phyloP scores from a whole-genome alignment of 257 asterid species.

The Petunia secreta region DNA sequence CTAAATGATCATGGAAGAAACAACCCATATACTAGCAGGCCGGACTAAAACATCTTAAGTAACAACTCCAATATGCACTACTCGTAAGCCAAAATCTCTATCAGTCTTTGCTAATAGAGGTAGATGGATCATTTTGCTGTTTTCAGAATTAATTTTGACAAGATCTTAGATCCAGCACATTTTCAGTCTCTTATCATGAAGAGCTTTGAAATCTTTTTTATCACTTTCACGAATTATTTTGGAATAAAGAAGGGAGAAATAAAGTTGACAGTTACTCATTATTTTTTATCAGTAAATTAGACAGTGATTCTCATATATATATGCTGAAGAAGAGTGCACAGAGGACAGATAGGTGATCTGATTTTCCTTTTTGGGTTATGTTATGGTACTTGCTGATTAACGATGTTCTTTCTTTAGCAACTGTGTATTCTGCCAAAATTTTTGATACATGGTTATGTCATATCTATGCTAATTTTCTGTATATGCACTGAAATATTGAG shows the following conservation, averaged over 20 bases:
- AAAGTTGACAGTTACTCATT: not conserved
- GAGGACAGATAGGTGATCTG: not conserved
- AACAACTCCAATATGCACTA: not conserved
- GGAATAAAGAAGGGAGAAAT: not conserved
- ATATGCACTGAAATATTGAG: conserved; percentile 10
- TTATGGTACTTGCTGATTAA: conserved; percentile 17
- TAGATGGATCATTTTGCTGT: not conserved
- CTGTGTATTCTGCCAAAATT: not conserved
- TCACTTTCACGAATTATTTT: not conserved
- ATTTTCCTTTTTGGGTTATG: not conserved
- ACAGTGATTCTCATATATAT: not conserved
- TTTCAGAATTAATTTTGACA: not conserved
- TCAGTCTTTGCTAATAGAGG: not conserved
- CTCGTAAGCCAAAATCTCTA: not conserved
- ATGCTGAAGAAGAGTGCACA: not conserved
- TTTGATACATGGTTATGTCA: not conserved
- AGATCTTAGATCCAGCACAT: not conserved
- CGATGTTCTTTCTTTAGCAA: not conserved
- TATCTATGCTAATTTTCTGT: conserved; percentile 5
- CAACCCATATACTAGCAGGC: not conserved
- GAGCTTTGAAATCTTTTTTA: not conserved
- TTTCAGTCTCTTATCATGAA: not conserved
- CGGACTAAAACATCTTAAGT: not conserved
- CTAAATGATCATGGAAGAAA: conserved; percentile 12
- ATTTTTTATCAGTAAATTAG: not conserved